These are phyloP conservation scores for Apiospora phragmitis DNA, from an alignment of 2,329 filamentous ascomycete genomes.

Conservation along the genomic window DNA sequence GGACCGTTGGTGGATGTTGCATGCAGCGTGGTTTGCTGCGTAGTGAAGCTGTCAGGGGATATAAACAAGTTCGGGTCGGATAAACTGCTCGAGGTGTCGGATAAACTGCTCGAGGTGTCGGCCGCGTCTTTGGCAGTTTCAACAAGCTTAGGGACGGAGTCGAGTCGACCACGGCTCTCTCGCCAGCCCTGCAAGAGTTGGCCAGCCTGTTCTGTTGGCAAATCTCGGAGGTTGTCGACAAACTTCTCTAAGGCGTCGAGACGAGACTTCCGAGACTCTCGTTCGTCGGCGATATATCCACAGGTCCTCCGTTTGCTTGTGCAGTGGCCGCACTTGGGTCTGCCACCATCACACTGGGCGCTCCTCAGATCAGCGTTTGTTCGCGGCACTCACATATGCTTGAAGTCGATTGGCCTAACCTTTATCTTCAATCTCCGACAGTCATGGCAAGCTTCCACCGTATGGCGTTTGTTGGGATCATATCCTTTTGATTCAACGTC, in stretches of 20 bases:
- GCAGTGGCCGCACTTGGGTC: slow-evolving; percentile 32
- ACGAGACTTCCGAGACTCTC: slow-evolving; percentile 30
- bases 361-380: neutral
- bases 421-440: slow-evolving; percentile 13
- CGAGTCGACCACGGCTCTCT: neutral
- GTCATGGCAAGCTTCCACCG: slow-evolving; percentile 14
- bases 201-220: slow-evolving; percentile 25
- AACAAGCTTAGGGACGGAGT: neutral
- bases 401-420: neutral
- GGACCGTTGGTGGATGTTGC: neutral
- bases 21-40: neutral
- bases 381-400: neutral
- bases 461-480: neutral
- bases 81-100: neutral
- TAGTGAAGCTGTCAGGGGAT: neutral
- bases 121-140: neutral
- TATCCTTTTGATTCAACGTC: neutral
- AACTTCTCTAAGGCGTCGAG: slow-evolving; percentile 30
- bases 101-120: neutral
- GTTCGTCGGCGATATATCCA: slow-evolving; percentile 32
- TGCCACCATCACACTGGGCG: slow-evolving; percentile 32
- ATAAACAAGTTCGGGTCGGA: neutral
- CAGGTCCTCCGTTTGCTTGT: slow-evolving; percentile 27
- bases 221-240: slow-evolving; percentile 25
- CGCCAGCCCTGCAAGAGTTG: slow-evolving; percentile 24